Evolutionary conservation across 805 yeast species (phyloP), one percentile per base, ranked within the genome.

Genomic region (Saccharomycopsis fibuligera): DNA sequence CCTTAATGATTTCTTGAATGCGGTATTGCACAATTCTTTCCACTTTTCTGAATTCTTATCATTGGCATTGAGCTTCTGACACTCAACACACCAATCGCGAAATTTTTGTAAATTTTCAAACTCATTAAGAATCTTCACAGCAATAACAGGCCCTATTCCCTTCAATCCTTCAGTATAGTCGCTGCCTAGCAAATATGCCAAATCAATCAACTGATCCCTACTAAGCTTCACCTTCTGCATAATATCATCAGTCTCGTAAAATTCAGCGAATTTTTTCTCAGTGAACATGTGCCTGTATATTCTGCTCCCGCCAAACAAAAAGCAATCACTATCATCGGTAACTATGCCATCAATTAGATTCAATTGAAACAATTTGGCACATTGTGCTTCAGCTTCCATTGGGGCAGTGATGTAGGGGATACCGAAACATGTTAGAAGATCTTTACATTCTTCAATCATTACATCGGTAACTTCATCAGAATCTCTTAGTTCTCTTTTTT

Each of bases 351-450:
- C 98, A 3, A 91, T 96, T 17, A 93, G 68, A 0, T 75, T 78
- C 21, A 89, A 63, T n/a, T 64, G 60, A 35, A 79, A 64, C 5
- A 93, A 66, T 55, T 83, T 86, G 0, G 96, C 96, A 67, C 99
- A 93, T 60, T 93, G 99, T 0, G 99, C 98, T 67, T 93, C 99
- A 1, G 99, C 99, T 65, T 93, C 99, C 90, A 88, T 88, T 1
- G 99, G 99, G 0, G 99, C 97, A 0, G 96, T 86, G 8, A 93
- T 75, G 56, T 79, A 93, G 0, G 99, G 99, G 3, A 93, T 85
- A 1, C 99, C 99, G 70, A 93, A 93, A 47, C 91, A 66, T 25
- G 84, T 76, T 6, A 93, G 68, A 37, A 93, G 69, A 54, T 89
- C 96, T 65, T 93, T 96, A 17, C 95, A 93, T 60, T 93, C 98